Evolutionary conservation across 106 monocot species (phyloP).

Genomic region (Amphibolis antarctica): DNA sequence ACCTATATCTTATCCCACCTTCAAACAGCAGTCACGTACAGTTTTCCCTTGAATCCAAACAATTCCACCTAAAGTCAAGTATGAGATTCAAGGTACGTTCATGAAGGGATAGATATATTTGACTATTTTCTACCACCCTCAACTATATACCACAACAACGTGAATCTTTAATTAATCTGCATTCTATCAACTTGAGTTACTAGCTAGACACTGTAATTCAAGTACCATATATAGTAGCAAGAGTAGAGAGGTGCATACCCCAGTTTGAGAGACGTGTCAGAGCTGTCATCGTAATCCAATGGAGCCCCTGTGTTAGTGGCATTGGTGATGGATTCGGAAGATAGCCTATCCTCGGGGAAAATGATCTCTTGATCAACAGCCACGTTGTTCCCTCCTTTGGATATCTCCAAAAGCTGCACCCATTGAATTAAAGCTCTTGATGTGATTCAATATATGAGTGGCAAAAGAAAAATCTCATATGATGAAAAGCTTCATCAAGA

Average conservation of each 20-base stretch:
- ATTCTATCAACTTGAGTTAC: too few species aligned
- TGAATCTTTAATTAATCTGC: too few species aligned
- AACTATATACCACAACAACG: too few species aligned
- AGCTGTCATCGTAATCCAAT: slow-evolving; percentile 37
- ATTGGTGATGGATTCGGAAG: slow-evolving; percentile 49
- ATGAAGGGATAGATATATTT: too few species aligned
- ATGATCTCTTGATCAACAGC: slow-evolving; percentile 24
- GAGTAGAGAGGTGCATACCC: slow-evolving; percentile 12
- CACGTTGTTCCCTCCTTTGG: slow-evolving; percentile 21
- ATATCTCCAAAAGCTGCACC: slow-evolving; percentile 33
- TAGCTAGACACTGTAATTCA: too few species aligned
- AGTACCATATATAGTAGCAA: too few species aligned
- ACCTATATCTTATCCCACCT: too few species aligned
- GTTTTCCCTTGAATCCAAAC: too few species aligned
- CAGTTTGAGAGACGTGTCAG: slow-evolving; percentile 34
- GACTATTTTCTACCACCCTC: too few species aligned
- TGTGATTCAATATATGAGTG: neutral
- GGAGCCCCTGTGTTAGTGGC: slow-evolving; percentile 13
- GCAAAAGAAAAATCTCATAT: neutral
- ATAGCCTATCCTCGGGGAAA: slow-evolving; percentile 43
- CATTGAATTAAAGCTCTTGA: neutral
- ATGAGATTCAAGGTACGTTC: too few species aligned
- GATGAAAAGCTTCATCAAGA: neutral
- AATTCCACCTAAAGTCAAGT: too few species aligned
- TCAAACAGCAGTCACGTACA: too few species aligned